Percentiles rank a stretch among this genome's conserved stretches.
Conservation (phyloP, 2,329 filamentous ascomycete species). For the Penicillium rolfsii region DNA sequence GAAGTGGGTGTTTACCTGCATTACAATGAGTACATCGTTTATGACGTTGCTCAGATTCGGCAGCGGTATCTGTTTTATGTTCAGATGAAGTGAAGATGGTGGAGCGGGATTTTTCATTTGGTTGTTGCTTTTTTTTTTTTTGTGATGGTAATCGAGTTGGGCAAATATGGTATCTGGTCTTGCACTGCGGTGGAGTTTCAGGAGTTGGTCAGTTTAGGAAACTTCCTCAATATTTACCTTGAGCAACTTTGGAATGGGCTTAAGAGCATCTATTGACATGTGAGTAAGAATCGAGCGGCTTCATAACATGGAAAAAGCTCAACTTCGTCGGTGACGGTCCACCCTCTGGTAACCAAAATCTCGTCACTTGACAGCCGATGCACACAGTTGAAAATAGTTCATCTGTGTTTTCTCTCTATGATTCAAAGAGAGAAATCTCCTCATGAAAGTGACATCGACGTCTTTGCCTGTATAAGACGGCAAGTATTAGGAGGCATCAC, state of each 20-base stretch:
- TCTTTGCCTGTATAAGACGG: not conserved
- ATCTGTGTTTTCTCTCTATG: not conserved
- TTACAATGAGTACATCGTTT: conserved; percentile 55
- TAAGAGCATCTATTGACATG: not conserved
- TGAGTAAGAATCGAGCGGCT: no score
- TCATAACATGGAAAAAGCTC: no score
- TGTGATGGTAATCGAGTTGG: not conserved
- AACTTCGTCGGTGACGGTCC: not conserved
- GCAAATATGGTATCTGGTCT: not conserved
- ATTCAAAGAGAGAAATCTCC: not conserved
- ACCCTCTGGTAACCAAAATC: not conserved
- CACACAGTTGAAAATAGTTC: no score
- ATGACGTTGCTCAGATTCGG: conserved; percentile 53
- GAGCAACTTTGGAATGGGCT: not conserved
- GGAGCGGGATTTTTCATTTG: no score
- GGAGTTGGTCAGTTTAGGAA: not conserved
- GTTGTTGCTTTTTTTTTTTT: not conserved
- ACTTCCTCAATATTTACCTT: not conserved
- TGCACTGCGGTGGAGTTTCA: conserved; percentile 1
- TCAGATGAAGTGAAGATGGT: conserved; percentile 35
- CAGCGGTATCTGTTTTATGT: conserved; percentile 51
- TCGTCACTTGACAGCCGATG: not conserved
- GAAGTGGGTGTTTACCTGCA: conserved; percentile 14
- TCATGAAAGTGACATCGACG: not conserved
- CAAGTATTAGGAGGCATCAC: not conserved